Conservation (phyloP, 164 flowering plant genomes). For the Cinnamomum micranthum region DNA sequence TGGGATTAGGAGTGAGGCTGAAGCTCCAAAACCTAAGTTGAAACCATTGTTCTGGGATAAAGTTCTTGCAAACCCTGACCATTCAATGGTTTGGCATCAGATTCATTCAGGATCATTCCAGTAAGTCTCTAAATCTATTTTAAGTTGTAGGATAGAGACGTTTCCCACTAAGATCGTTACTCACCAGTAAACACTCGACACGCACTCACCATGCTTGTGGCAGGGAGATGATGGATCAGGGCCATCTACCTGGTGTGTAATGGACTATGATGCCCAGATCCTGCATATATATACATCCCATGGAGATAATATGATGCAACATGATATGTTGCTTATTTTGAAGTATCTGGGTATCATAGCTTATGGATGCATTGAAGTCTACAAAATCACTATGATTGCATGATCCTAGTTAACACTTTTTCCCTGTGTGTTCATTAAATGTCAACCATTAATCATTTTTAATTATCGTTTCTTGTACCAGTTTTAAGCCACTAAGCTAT, state of each 20-base stretch:
- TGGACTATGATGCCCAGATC: neutral
- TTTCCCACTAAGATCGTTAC: neutral
- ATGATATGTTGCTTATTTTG: no score
- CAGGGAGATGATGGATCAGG: neutral
- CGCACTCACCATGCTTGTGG: neutral
- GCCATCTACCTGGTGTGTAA: neutral
- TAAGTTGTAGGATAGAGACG: neutral
- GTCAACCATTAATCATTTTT: neutral
- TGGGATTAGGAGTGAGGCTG: constrained; percentile 29
- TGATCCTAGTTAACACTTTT: neutral
- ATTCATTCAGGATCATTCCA: constrained; percentile 90
- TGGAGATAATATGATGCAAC: neutral
- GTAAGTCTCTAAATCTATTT: constrained; percentile 36
- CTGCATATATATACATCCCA: neutral
- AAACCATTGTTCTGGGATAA: constrained; percentile 99
- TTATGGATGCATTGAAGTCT: neutral
- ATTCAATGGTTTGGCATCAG: constrained; percentile 98
- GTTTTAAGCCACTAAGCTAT: neutral
- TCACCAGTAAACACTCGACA: neutral
- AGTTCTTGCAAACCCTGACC: constrained; percentile 84
- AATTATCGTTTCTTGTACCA: neutral
- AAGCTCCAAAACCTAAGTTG: constrained; percentile 70
- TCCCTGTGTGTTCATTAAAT: neutral
- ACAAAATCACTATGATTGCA: neutral
- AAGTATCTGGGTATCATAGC: neutral